These are phyloP conservation scores for Phoenix dactylifera DNA, from an alignment of 176 grass and related monocot genomes.

Conservation along the genomic window DNA sequence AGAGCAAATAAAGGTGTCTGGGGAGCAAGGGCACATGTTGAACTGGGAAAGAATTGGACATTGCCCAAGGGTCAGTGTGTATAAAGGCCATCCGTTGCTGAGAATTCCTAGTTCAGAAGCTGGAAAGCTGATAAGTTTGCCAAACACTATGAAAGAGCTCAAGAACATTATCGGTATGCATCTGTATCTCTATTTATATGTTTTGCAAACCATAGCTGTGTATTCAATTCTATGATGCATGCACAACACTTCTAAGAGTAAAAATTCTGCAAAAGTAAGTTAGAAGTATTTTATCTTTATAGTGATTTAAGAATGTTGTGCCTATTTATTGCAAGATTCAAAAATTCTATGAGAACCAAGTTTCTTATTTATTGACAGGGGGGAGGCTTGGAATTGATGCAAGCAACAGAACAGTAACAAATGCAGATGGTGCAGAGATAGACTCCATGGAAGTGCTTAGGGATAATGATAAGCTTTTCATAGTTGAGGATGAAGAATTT, in stretches of 20 bases:
- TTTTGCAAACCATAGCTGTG: too few relatives aligned
- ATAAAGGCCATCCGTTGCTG: constrained; percentile 59
- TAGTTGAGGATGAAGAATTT: constrained; percentile 32
- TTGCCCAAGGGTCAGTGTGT: constrained; percentile 57
- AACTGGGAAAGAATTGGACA: constrained; percentile 10
- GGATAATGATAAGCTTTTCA: constrained; percentile 77
- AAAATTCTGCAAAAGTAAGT: too few relatives aligned
- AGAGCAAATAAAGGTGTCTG: constrained; percentile 7
- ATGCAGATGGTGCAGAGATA: constrained; percentile 58
- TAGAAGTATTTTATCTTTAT: too few relatives aligned
- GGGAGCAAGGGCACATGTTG: not conserved
- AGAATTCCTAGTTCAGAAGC: constrained; percentile 45
- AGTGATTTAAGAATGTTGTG: too few relatives aligned
- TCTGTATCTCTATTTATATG: too few relatives aligned
- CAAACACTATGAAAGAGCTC: constrained; percentile 66
- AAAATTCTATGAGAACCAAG: too few relatives aligned
- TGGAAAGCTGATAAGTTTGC: constrained; percentile 64
- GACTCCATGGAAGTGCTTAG: constrained; percentile 67
- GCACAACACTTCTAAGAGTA: too few relatives aligned
- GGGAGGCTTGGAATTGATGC: constrained; percentile 45
- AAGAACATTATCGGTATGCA: constrained; percentile 39
- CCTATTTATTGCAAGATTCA: too few relatives aligned
- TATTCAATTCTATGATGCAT: too few relatives aligned
- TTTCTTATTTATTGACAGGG: constrained; percentile 29
- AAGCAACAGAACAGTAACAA: constrained; percentile 36